Conservation (phyloP, 2,329 filamentous ascomycete genomes). For the Aureobasidium lini region DNA sequence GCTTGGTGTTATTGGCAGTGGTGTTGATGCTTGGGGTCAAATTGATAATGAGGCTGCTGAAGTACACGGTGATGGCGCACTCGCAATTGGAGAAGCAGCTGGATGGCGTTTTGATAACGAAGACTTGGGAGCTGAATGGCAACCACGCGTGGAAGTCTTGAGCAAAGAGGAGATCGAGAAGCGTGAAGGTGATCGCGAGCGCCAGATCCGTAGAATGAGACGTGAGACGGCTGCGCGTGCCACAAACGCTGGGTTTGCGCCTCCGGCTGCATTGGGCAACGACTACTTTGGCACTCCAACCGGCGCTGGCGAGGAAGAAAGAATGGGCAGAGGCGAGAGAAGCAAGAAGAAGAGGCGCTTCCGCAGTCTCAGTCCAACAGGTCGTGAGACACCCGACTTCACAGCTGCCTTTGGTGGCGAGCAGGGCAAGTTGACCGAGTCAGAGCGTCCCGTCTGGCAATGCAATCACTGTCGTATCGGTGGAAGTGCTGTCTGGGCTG, state of each 20-base stretch:
- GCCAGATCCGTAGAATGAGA: constrained; percentile 77
- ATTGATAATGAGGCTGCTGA: constrained; percentile 85
- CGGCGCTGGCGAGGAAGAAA: constrained; percentile 52
- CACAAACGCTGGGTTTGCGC: constrained; percentile 34
- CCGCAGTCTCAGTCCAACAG: constrained; percentile 75
- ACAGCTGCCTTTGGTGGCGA: constrained; percentile 61
- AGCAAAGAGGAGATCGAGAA: constrained; percentile 98
- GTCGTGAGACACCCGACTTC: constrained; percentile 73
- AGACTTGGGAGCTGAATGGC: constrained; percentile 57
- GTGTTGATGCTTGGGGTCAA: constrained; percentile 60
- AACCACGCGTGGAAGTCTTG: constrained; percentile 50
- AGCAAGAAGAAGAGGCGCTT: constrained; percentile 95
- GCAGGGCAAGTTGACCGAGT: constrained; percentile 57
- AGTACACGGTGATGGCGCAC: constrained; percentile 29
- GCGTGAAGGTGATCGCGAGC: constrained; percentile 85
- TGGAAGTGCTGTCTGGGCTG: constrained; percentile 89
- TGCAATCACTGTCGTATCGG: constrained; percentile 82
- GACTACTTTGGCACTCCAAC: constrained; percentile 52
- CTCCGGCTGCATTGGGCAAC: constrained; percentile 32
- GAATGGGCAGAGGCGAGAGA: constrained; percentile 84
- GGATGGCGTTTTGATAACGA: constrained; percentile 96
- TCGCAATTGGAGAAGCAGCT: constrained; percentile 56
- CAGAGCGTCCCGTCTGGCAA: constrained; percentile 74
- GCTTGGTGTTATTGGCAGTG: constrained; percentile 64
- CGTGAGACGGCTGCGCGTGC: constrained; percentile 83